A percentile compares a stretch with the other conserved stretches of the same genome.
Evolutionary conservation across 1,284 basidiomycete genomes (phyloP).

Genomic region (Leccinum cinnamomeum): DNA sequence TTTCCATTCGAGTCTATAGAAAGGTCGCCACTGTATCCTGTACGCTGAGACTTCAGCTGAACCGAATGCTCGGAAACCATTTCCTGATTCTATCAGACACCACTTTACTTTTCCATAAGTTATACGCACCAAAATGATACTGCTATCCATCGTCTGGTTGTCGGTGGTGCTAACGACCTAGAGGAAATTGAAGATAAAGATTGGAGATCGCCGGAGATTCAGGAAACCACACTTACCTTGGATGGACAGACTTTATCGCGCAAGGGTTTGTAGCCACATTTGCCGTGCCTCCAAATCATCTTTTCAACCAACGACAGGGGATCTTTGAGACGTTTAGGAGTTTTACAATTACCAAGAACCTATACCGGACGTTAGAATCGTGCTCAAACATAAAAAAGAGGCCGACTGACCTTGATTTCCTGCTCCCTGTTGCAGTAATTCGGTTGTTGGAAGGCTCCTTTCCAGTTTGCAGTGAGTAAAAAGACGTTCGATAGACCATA

Average conservation of each 20-base stretch:
- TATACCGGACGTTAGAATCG: constrained; percentile 18
- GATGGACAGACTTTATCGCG: constrained; percentile 70
- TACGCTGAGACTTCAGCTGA: constrained; percentile 52
- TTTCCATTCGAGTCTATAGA: constrained; percentile 52
- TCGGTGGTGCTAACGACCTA: constrained; percentile 34
- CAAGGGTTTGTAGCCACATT: constrained; percentile 70
- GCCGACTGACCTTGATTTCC: constrained; percentile 62
- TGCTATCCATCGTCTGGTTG: constrained; percentile 49
- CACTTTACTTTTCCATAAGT: not conserved
- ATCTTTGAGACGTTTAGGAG: constrained; percentile 69
- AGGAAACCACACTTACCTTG: constrained; percentile 49
- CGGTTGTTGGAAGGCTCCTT: constrained; percentile 37
- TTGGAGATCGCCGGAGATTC: not conserved
- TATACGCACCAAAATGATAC: constrained; percentile 53
- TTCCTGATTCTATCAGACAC: constrained; percentile 46
- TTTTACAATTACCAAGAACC: constrained; percentile 56
- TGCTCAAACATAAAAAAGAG: not conserved
- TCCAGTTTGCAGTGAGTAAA: constrained; percentile 24
- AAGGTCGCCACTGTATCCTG: constrained; percentile 33
- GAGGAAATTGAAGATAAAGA: constrained; percentile 3
- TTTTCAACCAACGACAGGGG: constrained; percentile 57
- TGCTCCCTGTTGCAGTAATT: constrained; percentile 65
- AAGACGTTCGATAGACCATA: constrained; percentile 68
- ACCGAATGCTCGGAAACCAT: constrained; percentile 70
- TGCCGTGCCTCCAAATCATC: constrained; percentile 66